These are phyloP conservation scores for Rhizophlyctis rosea DNA, from an alignment of 192 early-diverging fungal species.

Conservation along the genomic window DNA sequence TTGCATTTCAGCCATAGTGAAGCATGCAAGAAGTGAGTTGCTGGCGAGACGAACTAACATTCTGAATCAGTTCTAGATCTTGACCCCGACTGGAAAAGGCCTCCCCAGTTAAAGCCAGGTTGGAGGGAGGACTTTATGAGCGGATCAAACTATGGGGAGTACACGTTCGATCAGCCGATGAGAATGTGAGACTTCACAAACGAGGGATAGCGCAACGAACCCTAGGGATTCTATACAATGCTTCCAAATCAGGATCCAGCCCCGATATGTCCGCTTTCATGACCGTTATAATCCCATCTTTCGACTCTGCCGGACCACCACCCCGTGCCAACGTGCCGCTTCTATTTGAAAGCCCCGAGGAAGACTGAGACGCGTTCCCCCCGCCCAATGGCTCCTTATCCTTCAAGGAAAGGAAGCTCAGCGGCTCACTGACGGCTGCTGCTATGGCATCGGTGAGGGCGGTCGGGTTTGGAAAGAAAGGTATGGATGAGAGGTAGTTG, in stretches of 20 bases:
- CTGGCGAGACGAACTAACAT: not conserved
- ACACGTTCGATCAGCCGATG: not conserved
- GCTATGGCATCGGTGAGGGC: conserved; percentile 23
- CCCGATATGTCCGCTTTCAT: not conserved
- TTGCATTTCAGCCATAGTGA: not conserved
- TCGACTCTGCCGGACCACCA: not conserved
- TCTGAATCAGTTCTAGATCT: not conserved
- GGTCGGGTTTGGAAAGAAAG: conserved; percentile 15
- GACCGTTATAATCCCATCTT: not conserved
- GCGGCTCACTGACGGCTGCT: conserved; percentile 20
- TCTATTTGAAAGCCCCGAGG: not conserved
- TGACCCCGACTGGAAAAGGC: conserved; percentile 12
- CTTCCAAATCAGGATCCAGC: conserved; percentile 13
- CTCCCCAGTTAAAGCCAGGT: conserved; percentile 25
- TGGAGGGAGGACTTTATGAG: conserved; percentile 20
- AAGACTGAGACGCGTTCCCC: not conserved
- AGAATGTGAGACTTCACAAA: not conserved
- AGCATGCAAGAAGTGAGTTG: not conserved
- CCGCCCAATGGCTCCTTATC: not conserved
- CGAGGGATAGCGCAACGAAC: conserved; percentile 4
- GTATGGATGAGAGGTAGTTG: no score
- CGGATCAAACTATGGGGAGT: conserved; percentile 25
- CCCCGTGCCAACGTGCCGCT: not conserved
- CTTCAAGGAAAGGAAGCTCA: conserved; percentile 3
- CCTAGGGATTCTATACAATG: conserved; percentile 19